Base-by-base conservation (phyloP, 2,329 filamentous ascomycete genomes). In the Trichoderma citrinoviride region DNA sequence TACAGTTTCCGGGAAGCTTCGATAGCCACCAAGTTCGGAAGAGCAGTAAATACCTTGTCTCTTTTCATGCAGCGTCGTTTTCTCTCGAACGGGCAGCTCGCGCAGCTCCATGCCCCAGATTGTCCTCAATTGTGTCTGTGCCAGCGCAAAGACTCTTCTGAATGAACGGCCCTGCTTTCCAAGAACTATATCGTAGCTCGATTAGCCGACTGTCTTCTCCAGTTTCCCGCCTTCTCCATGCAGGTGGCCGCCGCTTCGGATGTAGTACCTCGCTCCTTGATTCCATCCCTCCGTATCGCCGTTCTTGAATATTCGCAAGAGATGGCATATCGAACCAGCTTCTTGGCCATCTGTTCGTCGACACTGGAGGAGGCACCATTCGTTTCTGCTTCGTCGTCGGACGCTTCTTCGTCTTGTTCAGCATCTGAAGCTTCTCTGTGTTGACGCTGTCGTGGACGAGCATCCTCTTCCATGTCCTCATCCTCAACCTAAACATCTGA, bases 41-140 rank as follows among this genome's bases (percentile, higher is more conserved):
- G 6, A 40, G 17, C 10, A 37, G 10, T 0, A 2, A 23, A 49
- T 78, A 88, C 90, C 90, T 82, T 90, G 88, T 71, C 92, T 86
- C 73, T 85, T 86, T 68, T 96, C 91, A 66, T 87, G 87, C 40
- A 97, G 78, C 0, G 92, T 92, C 55, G 91, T 84, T 76, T 93
- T 96, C 72, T 97, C 94, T 72, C 85, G 86, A 1, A 85, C 81
- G 0, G 95, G 93, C 56, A 98, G 81, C 77, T 97, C 93, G 4
- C 87, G 83, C 82, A 99, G 85, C 75, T 93, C 85, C 93, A 98
- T 97, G n/a, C 95, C 95, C 77, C 97, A 98, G 1, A 88, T 83
- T 2, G 79, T 79, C 54, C 83, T 81, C 43, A 99, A 80, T 69
- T 90, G 85, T 40, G 80, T 77, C 75, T 99, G 94, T 47, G 94